Evolutionary conservation across 805 yeast genomes (phyloP).

Genomic region (Ogataea sp.): DNA sequence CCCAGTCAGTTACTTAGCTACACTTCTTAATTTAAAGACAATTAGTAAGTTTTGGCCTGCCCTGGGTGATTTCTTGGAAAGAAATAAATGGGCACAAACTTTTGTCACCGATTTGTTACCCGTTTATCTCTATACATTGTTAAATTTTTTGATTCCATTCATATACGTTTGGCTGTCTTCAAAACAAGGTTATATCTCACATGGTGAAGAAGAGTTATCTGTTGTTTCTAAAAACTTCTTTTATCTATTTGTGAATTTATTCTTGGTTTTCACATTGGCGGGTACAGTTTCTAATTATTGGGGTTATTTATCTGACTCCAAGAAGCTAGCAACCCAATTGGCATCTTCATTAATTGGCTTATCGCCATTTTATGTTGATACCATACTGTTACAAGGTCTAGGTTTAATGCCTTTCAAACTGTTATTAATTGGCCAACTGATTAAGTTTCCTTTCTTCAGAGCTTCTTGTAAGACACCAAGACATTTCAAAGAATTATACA

Average conservation of each 20-base stretch:
- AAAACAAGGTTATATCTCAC: conserved; percentile 82
- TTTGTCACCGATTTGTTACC: conserved; percentile 86
- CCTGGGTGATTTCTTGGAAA: conserved; percentile 58
- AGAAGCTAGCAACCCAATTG: conserved; percentile 77
- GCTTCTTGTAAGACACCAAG: conserved; percentile 72
- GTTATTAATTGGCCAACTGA: conserved; percentile 69
- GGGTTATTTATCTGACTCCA: conserved; percentile 81
- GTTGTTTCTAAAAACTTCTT: conserved; percentile 90
- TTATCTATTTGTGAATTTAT: conserved; percentile 88
- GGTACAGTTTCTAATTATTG: conserved; percentile 82
- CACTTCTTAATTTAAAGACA: conserved; percentile 70
- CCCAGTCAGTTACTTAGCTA: conserved; percentile 82
- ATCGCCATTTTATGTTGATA: conserved; percentile 84
- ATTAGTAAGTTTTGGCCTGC: conserved; percentile 78
- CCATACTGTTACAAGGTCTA: conserved; percentile 71
- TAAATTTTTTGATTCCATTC: conserved; percentile 80
- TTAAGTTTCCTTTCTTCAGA: conserved; percentile 64
- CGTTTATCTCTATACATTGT: conserved; percentile 78
- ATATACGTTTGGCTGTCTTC: conserved; percentile 77
- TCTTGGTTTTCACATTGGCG: conserved; percentile 87
- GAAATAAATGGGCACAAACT: conserved; percentile 64
- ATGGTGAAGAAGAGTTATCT: conserved; percentile 87
- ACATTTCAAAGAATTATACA: conserved; percentile 65
- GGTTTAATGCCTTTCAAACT: conserved; percentile 88
- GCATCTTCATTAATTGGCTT: conserved; percentile 76